Evolutionary conservation across 1,284 basidiomycete species (phyloP).

Genomic region (Ustilago esculenta): DNA sequence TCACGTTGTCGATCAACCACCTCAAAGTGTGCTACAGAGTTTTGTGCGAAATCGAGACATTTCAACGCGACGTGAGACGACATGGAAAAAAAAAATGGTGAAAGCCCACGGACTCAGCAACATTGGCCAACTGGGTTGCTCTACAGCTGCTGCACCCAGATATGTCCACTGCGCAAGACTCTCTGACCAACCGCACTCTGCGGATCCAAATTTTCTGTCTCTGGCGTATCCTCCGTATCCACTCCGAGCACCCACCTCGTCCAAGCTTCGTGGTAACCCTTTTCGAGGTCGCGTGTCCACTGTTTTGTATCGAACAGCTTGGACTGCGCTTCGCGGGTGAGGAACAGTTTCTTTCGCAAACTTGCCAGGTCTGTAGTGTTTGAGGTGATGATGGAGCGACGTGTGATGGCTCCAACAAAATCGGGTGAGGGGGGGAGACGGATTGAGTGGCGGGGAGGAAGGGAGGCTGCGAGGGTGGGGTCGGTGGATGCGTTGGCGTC

Average conservation of each 20-base stretch:
- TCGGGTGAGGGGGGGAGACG: conserved; percentile 21
- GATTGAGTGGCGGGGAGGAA: conserved; percentile 29
- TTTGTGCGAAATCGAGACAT: too few species aligned
- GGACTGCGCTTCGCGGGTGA: conserved; percentile 70
- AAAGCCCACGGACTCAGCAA: too few species aligned
- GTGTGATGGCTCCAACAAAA: conserved; percentile 35
- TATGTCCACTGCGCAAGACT: conserved; percentile 37
- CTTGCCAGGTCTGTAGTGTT: conserved; percentile 22
- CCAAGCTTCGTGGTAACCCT: conserved; percentile 72
- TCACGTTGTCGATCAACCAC: too few species aligned
- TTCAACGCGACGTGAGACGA: too few species aligned
- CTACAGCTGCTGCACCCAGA: conserved; percentile 45
- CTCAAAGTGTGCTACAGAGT: too few species aligned
- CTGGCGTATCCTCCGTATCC: conserved; percentile 69
- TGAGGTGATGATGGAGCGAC: conserved; percentile 14
- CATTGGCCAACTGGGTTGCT: too few species aligned
- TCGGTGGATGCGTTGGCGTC: conserved; percentile 26
- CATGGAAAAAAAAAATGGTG: too few species aligned
- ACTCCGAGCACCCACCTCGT: conserved; percentile 72
- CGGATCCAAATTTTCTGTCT: conserved; percentile 58
- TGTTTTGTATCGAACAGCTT: conserved; percentile 72
- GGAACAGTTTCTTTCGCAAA: conserved; percentile 68
- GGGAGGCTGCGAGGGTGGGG: conserved; percentile 10
- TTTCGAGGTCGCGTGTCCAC: conserved; percentile 73
- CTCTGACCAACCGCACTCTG: neutral